Evolutionary conservation across 2,329 filamentous ascomycete genomes (phyloP), one percentile per base, ranked within the genome.

Genomic region (Juglanconis sp.): DNA sequence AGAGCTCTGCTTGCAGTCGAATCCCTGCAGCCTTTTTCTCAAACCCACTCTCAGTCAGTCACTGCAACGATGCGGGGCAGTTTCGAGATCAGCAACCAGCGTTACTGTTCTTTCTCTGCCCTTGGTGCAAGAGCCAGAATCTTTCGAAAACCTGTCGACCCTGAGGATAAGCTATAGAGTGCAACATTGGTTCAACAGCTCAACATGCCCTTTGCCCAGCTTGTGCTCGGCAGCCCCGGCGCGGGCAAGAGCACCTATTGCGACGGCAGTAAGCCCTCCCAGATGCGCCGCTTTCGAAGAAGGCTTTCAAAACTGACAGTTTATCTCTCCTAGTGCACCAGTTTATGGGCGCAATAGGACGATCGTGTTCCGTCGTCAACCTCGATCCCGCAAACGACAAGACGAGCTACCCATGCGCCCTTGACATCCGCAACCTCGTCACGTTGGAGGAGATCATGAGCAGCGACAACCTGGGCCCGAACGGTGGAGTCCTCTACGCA

Each of bases 171-270:
- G 24, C 24, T 24, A 9, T 32, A 24, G 34, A 40, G 4, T 17
- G 34, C 24, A 31, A 35, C 50, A 10, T 15, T 40, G 13, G 13
- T 40, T 40, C 36, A 40, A 34, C 32, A 42, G 42, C 24, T 31
- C 65, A 68, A 68, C 34, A 87, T 87, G 84, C 82, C 84, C 53
- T 87, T 87, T 69, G 84, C 81, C 61, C 90, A 96, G 77, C 87
- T 97, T 48, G 87, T 96, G 42, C 87, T 96, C 68, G 95, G 95
- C n/a, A 94, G 93, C 66, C 95, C 95, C 6, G 95, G 95, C 69
- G 87, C 92, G 35, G 95, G 95, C 63, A 99, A 99, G 79, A 97
- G 92, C 65, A 99, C 95, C 7, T 97, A 96, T 74, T 98, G 94
- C 80, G 92, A 98, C 86, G 95, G 95, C 72, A 96, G 86, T 88